These are phyloP conservation scores for Arxiozyma slooffiae DNA, from an alignment of 1,139 yeast species.

Conservation along the genomic window DNA sequence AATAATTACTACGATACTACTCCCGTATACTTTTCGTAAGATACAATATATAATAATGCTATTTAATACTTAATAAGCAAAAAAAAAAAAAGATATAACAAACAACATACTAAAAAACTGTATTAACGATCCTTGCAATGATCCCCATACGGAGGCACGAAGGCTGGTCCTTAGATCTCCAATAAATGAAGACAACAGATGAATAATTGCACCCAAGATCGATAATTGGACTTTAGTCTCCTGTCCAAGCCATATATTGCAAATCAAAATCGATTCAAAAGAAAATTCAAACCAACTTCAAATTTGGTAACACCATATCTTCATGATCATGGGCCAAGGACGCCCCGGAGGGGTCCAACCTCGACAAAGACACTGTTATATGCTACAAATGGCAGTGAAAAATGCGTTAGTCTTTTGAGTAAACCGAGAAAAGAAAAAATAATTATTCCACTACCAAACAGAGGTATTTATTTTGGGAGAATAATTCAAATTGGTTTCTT, in stretches of 20 bases:
- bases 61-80: background rate
- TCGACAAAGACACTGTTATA: conserved; percentile 38
- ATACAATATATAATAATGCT: too few species aligned
- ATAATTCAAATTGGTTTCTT: too few species aligned
- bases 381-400: conserved; percentile 58
- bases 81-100: conserved; percentile 37
- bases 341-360: conserved; percentile 65
- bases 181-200: conserved; percentile 38
- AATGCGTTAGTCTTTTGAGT: conserved; percentile 45
- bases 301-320: conserved; percentile 45
- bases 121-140: conserved; percentile 69
- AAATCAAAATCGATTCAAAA: background rate
- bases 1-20: background rate
- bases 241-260: conserved; percentile 41
- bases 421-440: too few species aligned
- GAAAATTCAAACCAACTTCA: conserved; percentile 8
- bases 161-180: conserved; percentile 60
- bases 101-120: conserved; percentile 33
- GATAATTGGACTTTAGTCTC: conserved; percentile 43
- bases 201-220: conserved; percentile 82
- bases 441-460: too few species aligned
- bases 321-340: conserved; percentile 68
- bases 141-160: conserved; percentile 77
- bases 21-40: background rate
- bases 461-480: too few species aligned